phyloP scores from a whole-genome alignment of 2,329 filamentous ascomycete species.

The Claviceps cyperi region DNA sequence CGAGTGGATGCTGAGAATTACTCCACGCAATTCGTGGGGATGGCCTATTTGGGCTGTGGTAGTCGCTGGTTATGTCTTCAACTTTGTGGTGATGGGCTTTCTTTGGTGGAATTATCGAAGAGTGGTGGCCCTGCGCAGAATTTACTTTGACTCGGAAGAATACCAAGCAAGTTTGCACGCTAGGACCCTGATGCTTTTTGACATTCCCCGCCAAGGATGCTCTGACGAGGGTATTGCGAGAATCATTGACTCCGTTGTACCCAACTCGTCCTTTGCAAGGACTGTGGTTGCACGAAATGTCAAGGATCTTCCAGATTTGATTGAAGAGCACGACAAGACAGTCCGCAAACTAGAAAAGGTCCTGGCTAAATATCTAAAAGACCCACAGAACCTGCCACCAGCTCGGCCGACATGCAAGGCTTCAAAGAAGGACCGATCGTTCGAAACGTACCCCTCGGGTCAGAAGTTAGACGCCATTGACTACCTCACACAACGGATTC shows the following conservation, averaged over 20 bases:
- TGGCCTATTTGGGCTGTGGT: constrained; percentile 44
- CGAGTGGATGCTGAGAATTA: constrained; percentile 44
- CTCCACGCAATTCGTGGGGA: constrained; percentile 40
- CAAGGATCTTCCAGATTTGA: constrained; percentile 72
- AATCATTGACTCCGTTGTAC: constrained; percentile 67
- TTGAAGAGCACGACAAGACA: constrained; percentile 66
- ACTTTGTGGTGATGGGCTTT: constrained; percentile 63
- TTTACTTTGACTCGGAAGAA: constrained; percentile 73
- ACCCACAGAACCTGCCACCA: constrained; percentile 65
- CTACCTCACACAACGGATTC: constrained; percentile 76
- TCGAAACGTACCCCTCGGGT: constrained; percentile 45
- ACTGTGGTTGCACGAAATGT: constrained; percentile 83
- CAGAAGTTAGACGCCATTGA: constrained; percentile 89
- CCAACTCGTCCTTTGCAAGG: constrained; percentile 62
- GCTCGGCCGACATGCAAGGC: constrained; percentile 66
- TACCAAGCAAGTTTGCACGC: constrained; percentile 83
- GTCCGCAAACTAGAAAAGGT: constrained; percentile 74
- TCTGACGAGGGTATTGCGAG: constrained; percentile 79
- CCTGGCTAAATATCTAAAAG: constrained; percentile 78
- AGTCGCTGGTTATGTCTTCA: constrained; percentile 48
- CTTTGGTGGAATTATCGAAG: constrained; percentile 83
- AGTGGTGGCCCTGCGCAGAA: constrained; percentile 53
- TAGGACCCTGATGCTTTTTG: constrained; percentile 58
- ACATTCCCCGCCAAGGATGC: constrained; percentile 62
- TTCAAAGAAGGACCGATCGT: constrained; percentile 63